Percentiles rank a stretch among this genome's conserved stretches.
Conservation (phyloP, 2,329 filamentous ascomycete species). For the Xylaria sp. region DNA sequence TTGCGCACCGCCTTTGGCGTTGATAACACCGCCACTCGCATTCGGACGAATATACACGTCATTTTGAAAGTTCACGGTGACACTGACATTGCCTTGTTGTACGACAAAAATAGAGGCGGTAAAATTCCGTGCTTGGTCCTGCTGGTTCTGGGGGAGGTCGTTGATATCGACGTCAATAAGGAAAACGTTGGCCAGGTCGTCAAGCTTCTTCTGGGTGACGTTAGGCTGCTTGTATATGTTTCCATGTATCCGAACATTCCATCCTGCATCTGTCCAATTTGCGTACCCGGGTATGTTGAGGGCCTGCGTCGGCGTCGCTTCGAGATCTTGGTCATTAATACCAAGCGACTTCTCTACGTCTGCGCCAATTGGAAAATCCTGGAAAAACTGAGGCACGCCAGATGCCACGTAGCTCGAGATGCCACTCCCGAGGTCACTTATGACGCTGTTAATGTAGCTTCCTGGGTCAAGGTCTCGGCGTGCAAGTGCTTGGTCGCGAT, state of each 20-base stretch:
- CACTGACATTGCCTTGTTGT: conserved; percentile 73
- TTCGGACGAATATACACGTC: conserved; percentile 62
- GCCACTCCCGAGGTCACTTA: conserved; percentile 63
- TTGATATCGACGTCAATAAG: conserved; percentile 72
- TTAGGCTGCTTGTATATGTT: conserved; percentile 85
- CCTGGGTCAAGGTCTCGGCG: conserved; percentile 57
- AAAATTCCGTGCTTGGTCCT: conserved; percentile 77
- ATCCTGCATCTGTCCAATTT: conserved; percentile 83
- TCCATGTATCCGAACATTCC: conserved; percentile 81
- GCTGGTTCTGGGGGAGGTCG: conserved; percentile 67
- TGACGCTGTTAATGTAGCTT: conserved; percentile 62
- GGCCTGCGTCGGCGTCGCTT: conserved; percentile 73
- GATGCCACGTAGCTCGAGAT: conserved; percentile 71
- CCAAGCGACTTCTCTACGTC: conserved; percentile 71
- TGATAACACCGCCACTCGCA: conserved; percentile 63
- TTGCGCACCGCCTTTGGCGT: conserved; percentile 68
- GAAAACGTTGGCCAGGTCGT: conserved; percentile 77
- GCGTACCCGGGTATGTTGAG: conserved; percentile 76
- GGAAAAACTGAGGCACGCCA: conserved; percentile 75
- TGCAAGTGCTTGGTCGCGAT: conserved; percentile 51
- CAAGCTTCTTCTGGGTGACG: conserved; percentile 70
- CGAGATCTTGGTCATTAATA: conserved; percentile 67
- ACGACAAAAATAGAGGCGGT: conserved; percentile 80
- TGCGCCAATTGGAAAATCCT: conserved; percentile 71
- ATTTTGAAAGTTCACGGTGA: conserved; percentile 69